Conservation (phyloP, 2,329 filamentous ascomycete genomes). For the Paracoccidioides brasiliensis region DNA sequence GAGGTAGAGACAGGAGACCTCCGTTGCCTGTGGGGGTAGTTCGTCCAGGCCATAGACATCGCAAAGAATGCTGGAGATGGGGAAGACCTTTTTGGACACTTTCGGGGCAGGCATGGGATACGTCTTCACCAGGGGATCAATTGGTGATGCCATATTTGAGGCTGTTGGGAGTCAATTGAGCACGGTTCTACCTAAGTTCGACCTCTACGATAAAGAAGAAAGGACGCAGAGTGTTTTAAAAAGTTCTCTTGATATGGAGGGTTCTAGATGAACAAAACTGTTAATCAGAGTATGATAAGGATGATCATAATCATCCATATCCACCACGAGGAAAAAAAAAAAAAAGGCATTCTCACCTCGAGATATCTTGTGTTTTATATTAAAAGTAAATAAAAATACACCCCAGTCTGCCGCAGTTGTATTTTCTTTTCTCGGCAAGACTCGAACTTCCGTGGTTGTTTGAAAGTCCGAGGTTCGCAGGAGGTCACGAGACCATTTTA, state of each 20-base stretch:
- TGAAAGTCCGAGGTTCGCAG: background rate
- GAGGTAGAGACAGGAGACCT: conserved; percentile 75
- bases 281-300: background rate
- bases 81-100: conserved; percentile 53
- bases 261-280: background rate
- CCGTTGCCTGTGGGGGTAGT: conserved; percentile 41
- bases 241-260: too few relatives aligned
- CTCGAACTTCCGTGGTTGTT: background rate
- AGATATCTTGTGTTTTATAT: background rate
- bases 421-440: background rate
- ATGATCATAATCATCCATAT: background rate
- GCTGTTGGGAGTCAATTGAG: background rate
- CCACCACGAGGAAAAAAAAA: background rate
- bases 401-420: background rate
- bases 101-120: conserved; percentile 9
- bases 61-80: conserved; percentile 65
- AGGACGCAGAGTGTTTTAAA: too few relatives aligned
- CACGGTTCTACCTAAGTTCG: background rate
- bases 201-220: too few relatives aligned
- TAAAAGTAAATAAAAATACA: too few relatives aligned
- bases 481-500: background rate
- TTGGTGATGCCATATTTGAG: conserved; percentile 22
- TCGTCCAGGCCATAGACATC: conserved; percentile 73
- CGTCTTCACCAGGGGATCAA: conserved; percentile 22
- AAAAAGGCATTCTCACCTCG: background rate